Base-by-base conservation (phyloP, 2,329 filamentous ascomycete genomes). In the Lojkania enalia region DNA sequence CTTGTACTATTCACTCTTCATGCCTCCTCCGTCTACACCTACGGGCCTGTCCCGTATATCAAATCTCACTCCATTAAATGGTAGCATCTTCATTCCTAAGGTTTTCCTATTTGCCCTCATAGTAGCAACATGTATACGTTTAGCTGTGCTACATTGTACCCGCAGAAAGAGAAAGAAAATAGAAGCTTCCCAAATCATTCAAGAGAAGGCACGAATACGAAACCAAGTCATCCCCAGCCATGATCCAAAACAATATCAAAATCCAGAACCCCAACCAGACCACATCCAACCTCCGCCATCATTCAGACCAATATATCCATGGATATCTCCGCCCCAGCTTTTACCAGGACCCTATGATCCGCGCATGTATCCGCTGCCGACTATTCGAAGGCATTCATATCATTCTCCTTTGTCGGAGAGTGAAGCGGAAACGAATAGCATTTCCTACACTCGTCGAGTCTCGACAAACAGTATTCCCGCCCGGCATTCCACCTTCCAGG, bases 271-370 rank as follows among this genome's bases (percentile, higher is more conserved):
- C 25, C 25, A 27, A n/a, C 18, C 30, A 41, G 23, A 18, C 38
- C 43, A 41, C 18, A 51, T 53, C 40, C 52, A 55, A 7, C 46
- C 47, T 7, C 44, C 52, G 32, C 49, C 60, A 5, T 42, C 46
- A 9, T 52, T 56, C 35, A 47, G 44, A 12, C 58, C 63, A 5
- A 51, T 64, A n/a, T 60, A 66, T 43, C 66, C 66, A 23, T 69
- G 66, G 66, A 57, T 48, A 14, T 46, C 51, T 18, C 60, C 63
- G 12, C 65, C 65, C 16, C 55, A 63, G 51, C 46, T 44, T 33
- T 48, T 69, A 11, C 66, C 66, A 35, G 65, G 65, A 18, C 66
- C 66, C 20, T 67, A 68, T 36, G 63, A 67, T 48, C 58, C 64
- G 20, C 60, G 58, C 13, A 60, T 66, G 35, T 69, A 63, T 41